A percentile compares a stretch with the other conserved stretches of the same genome.
Evolutionary conservation across 2,329 filamentous ascomycete genomes (phyloP).

Genomic region (Fusarium nisikadoi): DNA sequence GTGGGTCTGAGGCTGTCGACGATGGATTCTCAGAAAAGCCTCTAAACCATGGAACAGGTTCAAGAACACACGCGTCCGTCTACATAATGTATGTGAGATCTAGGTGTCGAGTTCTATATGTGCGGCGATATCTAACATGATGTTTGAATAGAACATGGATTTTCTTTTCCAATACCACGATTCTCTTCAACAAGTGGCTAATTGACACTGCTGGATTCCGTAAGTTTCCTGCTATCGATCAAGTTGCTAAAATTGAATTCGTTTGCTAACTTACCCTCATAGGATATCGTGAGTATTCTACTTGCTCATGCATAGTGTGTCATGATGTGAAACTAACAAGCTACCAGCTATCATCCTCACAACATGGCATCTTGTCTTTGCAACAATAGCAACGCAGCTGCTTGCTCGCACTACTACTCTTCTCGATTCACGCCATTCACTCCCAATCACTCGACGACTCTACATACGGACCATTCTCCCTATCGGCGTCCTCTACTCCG

Average conservation of each 20-base stretch:
- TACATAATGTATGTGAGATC: slow-evolving; percentile 45
- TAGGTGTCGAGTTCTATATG: background rate
- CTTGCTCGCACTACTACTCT: slow-evolving; percentile 71
- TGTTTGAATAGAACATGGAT: slow-evolving; percentile 73
- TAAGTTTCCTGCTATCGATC: slow-evolving; percentile 56
- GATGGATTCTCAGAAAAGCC: slow-evolving; percentile 44
- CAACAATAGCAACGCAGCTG: slow-evolving; percentile 72
- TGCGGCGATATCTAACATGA: slow-evolving; percentile 17
- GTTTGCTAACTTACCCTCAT: slow-evolving; percentile 16
- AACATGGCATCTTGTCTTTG: slow-evolving; percentile 75
- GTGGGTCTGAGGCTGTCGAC: background rate
- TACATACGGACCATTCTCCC: slow-evolving; percentile 73
- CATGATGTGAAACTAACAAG: slow-evolving; percentile 18
- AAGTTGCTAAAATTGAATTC: background rate
- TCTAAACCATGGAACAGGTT: slow-evolving; percentile 16
- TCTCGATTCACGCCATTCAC: slow-evolving; percentile 70
- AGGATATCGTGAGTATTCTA: slow-evolving; percentile 49
- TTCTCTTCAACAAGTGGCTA: slow-evolving; percentile 93
- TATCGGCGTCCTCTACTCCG: slow-evolving; percentile 73
- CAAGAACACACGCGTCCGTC: slow-evolving; percentile 49
- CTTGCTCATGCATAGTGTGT: background rate
- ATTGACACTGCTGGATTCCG: slow-evolving; percentile 79
- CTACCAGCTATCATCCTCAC: slow-evolving; percentile 66
- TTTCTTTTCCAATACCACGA: slow-evolving; percentile 83
- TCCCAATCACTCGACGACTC: slow-evolving; percentile 69